phyloP scores from a whole-genome alignment of 208 protist species.

The Crithidia mellificae region DNA sequence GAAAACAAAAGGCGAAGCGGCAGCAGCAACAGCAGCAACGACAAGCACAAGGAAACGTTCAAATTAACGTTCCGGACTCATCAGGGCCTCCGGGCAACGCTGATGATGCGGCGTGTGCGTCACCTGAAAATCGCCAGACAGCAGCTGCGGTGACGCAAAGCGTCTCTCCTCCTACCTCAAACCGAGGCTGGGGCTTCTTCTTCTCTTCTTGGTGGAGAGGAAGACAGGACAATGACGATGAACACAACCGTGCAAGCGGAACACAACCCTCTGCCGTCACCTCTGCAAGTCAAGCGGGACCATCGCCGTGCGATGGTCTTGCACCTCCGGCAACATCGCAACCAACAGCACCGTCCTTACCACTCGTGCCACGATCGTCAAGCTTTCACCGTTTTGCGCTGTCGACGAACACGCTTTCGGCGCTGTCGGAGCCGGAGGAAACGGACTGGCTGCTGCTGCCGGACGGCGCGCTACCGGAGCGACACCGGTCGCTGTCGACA shows the following conservation, averaged over 20 bases:
- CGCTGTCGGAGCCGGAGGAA: conserved; percentile 9
- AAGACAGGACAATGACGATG: too few relatives aligned
- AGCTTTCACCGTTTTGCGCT: not conserved
- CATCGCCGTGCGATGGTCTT: too few relatives aligned
- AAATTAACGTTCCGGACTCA: not conserved
- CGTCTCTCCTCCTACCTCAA: too few relatives aligned
- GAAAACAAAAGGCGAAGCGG: not conserved
- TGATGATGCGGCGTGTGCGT: too few relatives aligned
- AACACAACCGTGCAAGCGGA: too few relatives aligned
- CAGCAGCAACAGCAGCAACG: not conserved
- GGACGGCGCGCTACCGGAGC: not conserved
- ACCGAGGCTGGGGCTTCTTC: too few relatives aligned
- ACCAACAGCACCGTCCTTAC: not conserved
- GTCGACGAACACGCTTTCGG: conserved; percentile 7
- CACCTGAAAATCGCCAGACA: too few relatives aligned
- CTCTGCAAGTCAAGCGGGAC: too few relatives aligned
- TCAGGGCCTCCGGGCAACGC: not conserved
- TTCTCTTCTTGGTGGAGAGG: too few relatives aligned
- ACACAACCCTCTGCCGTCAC: too few relatives aligned
- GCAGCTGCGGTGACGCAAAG: too few relatives aligned
- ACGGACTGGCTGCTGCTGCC: conserved; percentile 2
- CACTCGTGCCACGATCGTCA: not conserved
- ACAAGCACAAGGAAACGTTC: not conserved
- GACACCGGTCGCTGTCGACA: conserved; percentile 13
- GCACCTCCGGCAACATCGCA: not conserved